Evolutionary conservation across 148 eudicot species (phyloP), one percentile per base, ranked within the genome.

Genomic region (Vaccinium myrtillus): DNA sequence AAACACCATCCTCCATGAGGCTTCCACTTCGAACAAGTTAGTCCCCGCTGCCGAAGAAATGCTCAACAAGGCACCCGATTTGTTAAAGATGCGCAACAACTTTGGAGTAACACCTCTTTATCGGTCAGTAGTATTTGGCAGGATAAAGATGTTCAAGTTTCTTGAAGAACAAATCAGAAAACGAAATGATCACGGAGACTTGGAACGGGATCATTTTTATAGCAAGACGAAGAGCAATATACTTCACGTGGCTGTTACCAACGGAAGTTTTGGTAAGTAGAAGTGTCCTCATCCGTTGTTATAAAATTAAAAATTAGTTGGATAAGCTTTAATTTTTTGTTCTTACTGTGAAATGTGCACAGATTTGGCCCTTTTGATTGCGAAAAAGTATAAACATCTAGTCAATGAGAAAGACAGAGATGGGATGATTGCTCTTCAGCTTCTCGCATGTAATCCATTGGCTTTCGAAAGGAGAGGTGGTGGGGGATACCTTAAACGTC

Each of bases 381-480:
- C 86, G 10, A 65, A 0, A 9, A 50, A 9, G 48, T 50, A 84
- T 23, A 23, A 11, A 50, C 1, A 32, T 12, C 30, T 84, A 19
- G 75, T 84, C 21, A 0, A 0, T 14, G 39, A 6, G 7, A 19
- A 65, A 71, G 86, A 84, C 54, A 63, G 19, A 11, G 39, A 78
- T n/a, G 53, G 50, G 39, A 84, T 84, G 86, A 84, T 77, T 48
- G 76, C 82, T 77, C 86, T 84, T 67, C 86, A 84, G 69, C 86
- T 78, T 84, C 86, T 84, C 9, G 74, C 81, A 3, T 75, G 73
- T 59, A 83, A 58, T 50, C 36, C 79, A 58, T 32, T 55, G 1
- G 77, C 73, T 21, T 65, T 84, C 14, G 1, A 59, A 39, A 6
- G 15, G 6, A 70, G 74, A 46, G 27, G 54, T 13, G 36, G 23